phyloP scores from a whole-genome alignment of 129 eudicot species.

The Escallonia herrerae region DNA sequence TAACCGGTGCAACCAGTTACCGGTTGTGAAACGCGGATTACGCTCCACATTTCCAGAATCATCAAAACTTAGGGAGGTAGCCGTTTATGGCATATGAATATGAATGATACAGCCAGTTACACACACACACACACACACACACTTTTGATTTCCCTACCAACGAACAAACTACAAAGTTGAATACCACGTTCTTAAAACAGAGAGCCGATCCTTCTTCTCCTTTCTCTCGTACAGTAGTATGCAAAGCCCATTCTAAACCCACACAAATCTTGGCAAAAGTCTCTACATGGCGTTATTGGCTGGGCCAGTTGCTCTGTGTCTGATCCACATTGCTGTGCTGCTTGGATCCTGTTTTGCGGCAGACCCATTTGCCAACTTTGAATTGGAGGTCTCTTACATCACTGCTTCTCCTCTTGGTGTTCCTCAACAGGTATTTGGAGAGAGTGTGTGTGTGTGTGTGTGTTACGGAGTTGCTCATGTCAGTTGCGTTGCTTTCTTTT shows the following conservation, averaged over 20 bases:
- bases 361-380: conserved; percentile 49
- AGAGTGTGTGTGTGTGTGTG: too few species aligned
- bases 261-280: background rate
- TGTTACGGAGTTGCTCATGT: background rate
- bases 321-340: conserved; percentile 29
- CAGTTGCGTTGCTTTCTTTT: background rate
- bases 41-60: background rate
- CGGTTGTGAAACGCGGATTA: conserved; percentile 8
- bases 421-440: conserved; percentile 66
- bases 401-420: conserved; percentile 94
- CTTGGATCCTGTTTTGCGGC: conserved; percentile 37
- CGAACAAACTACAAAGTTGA: background rate
- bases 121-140: too few species aligned
- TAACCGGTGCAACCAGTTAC: conserved; percentile 11
- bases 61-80: background rate
- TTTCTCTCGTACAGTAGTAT: background rate
- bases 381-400: conserved; percentile 60
- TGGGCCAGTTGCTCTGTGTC: background rate
- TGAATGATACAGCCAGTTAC: too few species aligned
- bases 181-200: background rate
- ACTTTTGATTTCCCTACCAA: background rate
- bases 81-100: conserved; percentile 8
- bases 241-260: background rate
- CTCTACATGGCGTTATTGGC: conserved; percentile 1
- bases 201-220: background rate